Evolutionary conservation across 2,329 filamentous ascomycete species (phyloP), one percentile per base, ranked within the genome.

Genomic region (Proliferodiscus dingleyae): DNA sequence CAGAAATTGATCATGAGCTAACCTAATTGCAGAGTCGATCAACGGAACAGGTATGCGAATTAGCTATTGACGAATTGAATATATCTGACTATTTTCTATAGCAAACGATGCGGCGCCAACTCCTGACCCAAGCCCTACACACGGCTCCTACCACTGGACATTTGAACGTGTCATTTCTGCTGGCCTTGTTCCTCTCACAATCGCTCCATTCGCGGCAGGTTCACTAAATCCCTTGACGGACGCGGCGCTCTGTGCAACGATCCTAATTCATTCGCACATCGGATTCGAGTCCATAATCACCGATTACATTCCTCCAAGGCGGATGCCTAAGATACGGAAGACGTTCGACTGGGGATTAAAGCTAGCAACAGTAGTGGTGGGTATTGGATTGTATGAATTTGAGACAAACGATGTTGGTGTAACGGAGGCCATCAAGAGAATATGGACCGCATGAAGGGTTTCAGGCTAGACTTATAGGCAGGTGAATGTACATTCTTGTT

Each of bases 121-220:
- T 19, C 90, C 89, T 37, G 65, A 78, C 18, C 71, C 87, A 43
- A 80, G 78, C 58, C 82, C 91, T 33, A 74, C 81, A 45, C 88
- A 98, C 72, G 93, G 93, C 60, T 94, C 87, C 69, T 98, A 97
- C 75, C 93, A 98, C 79, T 98, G 93, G 93, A 87, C 86, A 50
- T 95, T 95, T 63, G 93, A 98, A 77, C 89, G 88, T 64, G 66
- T 89, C 46, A 72, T 97, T 59, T 84, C 89, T 46, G 84, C 80
- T 46, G 85, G 81, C 45, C 80, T 98, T 51, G 73, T 98, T 51
- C 94, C 93, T 41, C 75, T 98, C 55, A 89, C 85, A 53, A 75
- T 97, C 56, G 85, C 89, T 30, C 93, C 93, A 53, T 98, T 98
- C 70, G 90, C 90, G 51, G 83, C 87, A 50, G 90, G 90, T 63